These are phyloP conservation scores for Ophiostoma sp. DNA, from an alignment of 2,329 filamentous ascomycete species.

Conservation along the genomic window DNA sequence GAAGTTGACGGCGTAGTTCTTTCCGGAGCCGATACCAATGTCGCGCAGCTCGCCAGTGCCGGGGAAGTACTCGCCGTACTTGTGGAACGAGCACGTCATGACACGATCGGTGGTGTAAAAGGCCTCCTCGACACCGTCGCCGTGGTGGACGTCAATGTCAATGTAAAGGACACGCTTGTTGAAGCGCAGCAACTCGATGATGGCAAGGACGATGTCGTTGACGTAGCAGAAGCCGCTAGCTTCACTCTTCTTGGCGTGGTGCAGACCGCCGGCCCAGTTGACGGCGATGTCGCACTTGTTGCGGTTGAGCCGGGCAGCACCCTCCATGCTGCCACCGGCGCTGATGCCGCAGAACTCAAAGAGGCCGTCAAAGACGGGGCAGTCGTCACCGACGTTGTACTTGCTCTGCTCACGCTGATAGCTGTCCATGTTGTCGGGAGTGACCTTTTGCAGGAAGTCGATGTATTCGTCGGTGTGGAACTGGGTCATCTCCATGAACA, in stretches of 20 bases:
- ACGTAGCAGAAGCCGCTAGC: constrained; percentile 98
- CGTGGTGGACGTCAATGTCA: constrained; percentile 83
- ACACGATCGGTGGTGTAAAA: constrained; percentile 81
- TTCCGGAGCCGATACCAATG: constrained; percentile 80
- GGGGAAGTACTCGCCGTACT: constrained; percentile 94
- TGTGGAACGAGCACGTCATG: constrained; percentile 91
- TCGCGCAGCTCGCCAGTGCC: constrained; percentile 84
- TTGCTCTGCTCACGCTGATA: constrained; percentile 86
- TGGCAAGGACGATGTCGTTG: constrained; percentile 93
- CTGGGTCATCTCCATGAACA: constrained; percentile 80
- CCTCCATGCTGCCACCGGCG: constrained; percentile 88
- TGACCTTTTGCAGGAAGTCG: constrained; percentile 89
- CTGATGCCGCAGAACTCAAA: constrained; percentile 96
- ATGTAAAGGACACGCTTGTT: constrained; percentile 97
- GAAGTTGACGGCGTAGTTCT: constrained; percentile 87
- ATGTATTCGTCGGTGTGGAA: constrained; percentile 97
- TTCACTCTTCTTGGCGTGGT: constrained; percentile 96
- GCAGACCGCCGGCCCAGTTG: constrained; percentile 95
- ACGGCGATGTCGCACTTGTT: constrained; percentile 94
- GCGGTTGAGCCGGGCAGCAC: constrained; percentile 81
- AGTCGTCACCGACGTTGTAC: constrained; percentile 95
- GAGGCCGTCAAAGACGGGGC: constrained; percentile 95
- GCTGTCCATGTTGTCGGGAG: constrained; percentile 95
- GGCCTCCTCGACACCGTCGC: constrained; percentile 78
- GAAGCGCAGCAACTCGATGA: constrained; percentile 83